Evolutionary conservation across 345 rosid species (phyloP), one percentile per base, ranked within the genome.

Genomic region (Eucalyptus guilfoylei): DNA sequence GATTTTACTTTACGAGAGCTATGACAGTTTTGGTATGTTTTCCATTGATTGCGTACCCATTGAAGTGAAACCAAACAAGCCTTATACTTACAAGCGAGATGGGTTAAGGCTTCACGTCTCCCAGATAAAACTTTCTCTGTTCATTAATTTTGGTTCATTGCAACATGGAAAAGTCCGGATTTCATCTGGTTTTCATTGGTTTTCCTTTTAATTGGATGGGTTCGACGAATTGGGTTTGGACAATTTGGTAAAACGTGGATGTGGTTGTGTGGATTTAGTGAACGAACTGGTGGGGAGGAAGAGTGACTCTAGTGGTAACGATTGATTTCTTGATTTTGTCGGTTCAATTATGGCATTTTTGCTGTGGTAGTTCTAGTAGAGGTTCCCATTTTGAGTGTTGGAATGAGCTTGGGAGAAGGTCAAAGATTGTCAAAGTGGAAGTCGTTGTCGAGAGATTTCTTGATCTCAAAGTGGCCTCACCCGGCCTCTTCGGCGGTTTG

Each of bases 231-330:
- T 90, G 87, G 90, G 55, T 86, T 88, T 90, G 44, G 62, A 85
- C 72, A 64, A 72, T 90, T 90, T 80, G 86, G 89, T 88, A 2
- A 89, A 90, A 47, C 37, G 87, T 86, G 90, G 88, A 87, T 76
- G 87, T 21, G 89, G 37, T 64, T 16, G 72, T 6, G 88, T 86
- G 44, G 91, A 91, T 26, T 93, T 91, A 87, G 89, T 88, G 34
- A 93, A 87, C 86, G 94, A 94, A 86, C 90, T 92, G 87, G 90
- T 94, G 90, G 93, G 94, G 95, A 95, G 19, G 40, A 64, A 85
- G 86, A 45, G 49, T 26, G 86, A n/a, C 26, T 85, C 17, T 26
- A 26, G 34, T 19, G 42, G 32, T 13, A 9, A 47, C 42, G 28
- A 47, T 81, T 42, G 54, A 85, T 16, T 26, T 85, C 34, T 85